These are phyloP conservation scores for Myxozyma neotropica DNA, from an alignment of 805 yeast species.

Conservation along the genomic window DNA sequence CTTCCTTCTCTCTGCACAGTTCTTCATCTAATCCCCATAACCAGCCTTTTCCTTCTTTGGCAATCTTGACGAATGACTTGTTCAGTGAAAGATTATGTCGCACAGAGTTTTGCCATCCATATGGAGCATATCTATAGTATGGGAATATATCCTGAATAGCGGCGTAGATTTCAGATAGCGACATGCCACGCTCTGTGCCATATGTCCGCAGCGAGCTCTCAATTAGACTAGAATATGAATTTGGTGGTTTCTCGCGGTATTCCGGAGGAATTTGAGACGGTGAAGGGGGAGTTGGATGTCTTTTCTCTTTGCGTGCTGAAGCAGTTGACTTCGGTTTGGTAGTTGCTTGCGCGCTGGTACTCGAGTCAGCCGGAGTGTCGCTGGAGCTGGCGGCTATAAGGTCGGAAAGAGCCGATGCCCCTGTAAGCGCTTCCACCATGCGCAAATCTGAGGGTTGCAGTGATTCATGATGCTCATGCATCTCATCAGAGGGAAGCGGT, in stretches of 20 bases:
- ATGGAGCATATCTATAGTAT: slow-evolving; percentile 88
- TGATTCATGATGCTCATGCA: neutral
- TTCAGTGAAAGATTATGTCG: slow-evolving; percentile 86
- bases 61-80: slow-evolving; percentile 78
- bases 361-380: neutral
- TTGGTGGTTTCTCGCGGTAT: slow-evolving; percentile 79
- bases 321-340: neutral
- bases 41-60: slow-evolving; percentile 93
- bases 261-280: slow-evolving; percentile 77
- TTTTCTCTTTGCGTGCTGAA: slow-evolving; percentile 19
- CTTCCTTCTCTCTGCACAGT: slow-evolving; percentile 79
- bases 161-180: slow-evolving; percentile 80
- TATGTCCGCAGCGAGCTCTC: slow-evolving; percentile 73
- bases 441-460: slow-evolving; percentile 9
- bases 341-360: neutral
- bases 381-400: neutral
- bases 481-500: neutral
- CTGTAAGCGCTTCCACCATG: slow-evolving; percentile 17
- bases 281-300: slow-evolving; percentile 29
- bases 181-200: slow-evolving; percentile 71
- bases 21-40: slow-evolving; percentile 90
- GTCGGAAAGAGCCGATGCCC: neutral
- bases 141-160: slow-evolving; percentile 88
- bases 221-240: slow-evolving; percentile 78
- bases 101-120: slow-evolving; percentile 97